Base-by-base conservation (phyloP, 2,329 filamentous ascomycete genomes). In the Trichoderma atrobrunneum region DNA sequence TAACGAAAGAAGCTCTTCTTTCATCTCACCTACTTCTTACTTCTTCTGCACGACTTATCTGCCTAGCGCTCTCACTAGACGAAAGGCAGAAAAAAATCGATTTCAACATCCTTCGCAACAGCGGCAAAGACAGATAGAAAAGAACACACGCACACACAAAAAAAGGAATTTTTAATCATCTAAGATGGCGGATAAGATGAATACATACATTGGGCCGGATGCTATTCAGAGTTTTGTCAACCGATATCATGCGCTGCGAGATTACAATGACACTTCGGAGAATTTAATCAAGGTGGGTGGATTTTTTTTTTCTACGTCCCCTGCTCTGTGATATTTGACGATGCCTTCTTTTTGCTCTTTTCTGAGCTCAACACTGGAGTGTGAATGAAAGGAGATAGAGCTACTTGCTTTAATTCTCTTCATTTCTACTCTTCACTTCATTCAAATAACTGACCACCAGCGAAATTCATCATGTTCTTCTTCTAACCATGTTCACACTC, bases 211-310 rank as follows among this genome's bases (percentile, higher is more conserved):
- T 43, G 74, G 74, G 59, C 73, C 74, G 39, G 76, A 77, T 39
- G 78, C 86, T 56, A 79, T 86, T 57, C 78, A 83, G 78, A 82
- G 84, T 61, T 87, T 88, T 75, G 77, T 86, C 73, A 78, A 82
- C 62, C 82, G 87, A 10, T 88, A 84, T 75, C 82, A 84, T 32
- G 76, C 78, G 48, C 79, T 87, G 60, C 83, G 85, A 72, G 65
- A 75, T 5, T 82, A 85, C 48, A 80, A 82, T 63, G 81, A 85
- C 48, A 79, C 76, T 16, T 83, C 79, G 57, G 82, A 87, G 70
- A 78, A 81, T 56, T 77, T 88, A 73, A 84, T 88, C 71, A 84
- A 85, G 81, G 87, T 86, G 77, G 56, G 80, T 76, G 39, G 39
- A 43, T 43, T 26, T 57, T 26, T 56, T 14, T 14, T 1, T 51